Percentiles rank a stretch among this genome's conserved stretches.
Conservation (phyloP, 208 protist genomes). For the Trypanosoma congolense region DNA sequence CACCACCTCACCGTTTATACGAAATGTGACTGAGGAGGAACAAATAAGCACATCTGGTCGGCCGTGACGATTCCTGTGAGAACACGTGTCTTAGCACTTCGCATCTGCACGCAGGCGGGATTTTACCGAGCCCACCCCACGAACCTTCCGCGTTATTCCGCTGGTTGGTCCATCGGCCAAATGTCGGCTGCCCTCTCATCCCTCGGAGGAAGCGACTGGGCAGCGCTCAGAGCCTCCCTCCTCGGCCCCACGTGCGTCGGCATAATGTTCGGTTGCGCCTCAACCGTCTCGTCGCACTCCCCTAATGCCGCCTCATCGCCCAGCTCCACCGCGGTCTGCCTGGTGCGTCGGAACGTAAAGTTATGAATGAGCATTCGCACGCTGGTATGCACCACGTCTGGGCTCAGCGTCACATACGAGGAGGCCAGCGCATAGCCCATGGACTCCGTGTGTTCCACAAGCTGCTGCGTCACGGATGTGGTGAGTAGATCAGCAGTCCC, state of each 20-base stretch:
- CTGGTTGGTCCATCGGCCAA: slow-evolving; percentile 6
- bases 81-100: too few species aligned
- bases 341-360: slow-evolving; percentile 72
- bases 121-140: too few species aligned
- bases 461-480: slow-evolving; percentile 79
- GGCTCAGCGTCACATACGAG: slow-evolving; percentile 81
- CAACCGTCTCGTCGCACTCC: slow-evolving; percentile 40
- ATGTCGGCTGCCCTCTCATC: slow-evolving; percentile 14
- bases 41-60: too few species aligned
- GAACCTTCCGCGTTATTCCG: background rate
- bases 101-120: too few species aligned
- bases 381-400: slow-evolving; percentile 81
- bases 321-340: slow-evolving; percentile 40
- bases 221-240: slow-evolving; percentile 29
- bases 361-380: slow-evolving; percentile 86
- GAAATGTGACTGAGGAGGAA: too few species aligned
- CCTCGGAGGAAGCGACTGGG: slow-evolving; percentile 28
- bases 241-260: slow-evolving; percentile 51
- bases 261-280: slow-evolving; percentile 70
- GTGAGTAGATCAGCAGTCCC: slow-evolving; percentile 80
- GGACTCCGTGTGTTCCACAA: slow-evolving; percentile 73
- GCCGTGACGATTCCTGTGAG: too few species aligned
- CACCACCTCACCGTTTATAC: too few species aligned
- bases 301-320: slow-evolving; percentile 30
- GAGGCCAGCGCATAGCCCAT: slow-evolving; percentile 73